Evolutionary conservation across 2,329 filamentous ascomycete genomes (phyloP).

Genomic region (Cercospora janseana): DNA sequence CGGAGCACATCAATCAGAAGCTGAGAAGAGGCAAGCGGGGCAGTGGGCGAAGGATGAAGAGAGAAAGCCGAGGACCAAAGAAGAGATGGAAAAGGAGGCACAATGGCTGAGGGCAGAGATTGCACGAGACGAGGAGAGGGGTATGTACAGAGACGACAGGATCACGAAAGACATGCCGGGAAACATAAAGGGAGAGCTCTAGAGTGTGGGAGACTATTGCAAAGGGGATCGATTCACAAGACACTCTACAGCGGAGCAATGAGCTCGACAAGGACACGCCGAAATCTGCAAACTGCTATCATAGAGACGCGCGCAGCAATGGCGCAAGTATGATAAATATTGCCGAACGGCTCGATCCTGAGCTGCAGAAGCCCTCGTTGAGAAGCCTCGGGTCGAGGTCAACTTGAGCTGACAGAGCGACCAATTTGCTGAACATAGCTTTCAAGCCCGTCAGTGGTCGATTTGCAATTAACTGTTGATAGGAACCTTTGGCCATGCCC

Average conservation of each 20-base stretch:
- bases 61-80: constrained; percentile 62
- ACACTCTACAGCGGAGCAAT: not conserved
- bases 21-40: constrained; percentile 49
- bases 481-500: not conserved
- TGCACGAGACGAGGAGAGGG: constrained; percentile 42
- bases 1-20: constrained; percentile 65
- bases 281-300: too few relatives aligned
- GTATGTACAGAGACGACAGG: constrained; percentile 4
- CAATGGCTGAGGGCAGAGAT: constrained; percentile 60
- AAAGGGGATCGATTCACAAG: not conserved
- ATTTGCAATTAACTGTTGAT: too few relatives aligned
- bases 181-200: constrained; percentile 1
- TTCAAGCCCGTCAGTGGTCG: too few relatives aligned
- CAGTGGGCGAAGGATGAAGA: constrained; percentile 64
- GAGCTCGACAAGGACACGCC: not conserved
- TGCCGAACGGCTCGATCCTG: too few relatives aligned
- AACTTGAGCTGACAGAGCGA: too few relatives aligned
- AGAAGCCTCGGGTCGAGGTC: too few relatives aligned
- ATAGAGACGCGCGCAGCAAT: too few relatives aligned
- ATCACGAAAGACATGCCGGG: not conserved
- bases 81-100: constrained; percentile 80
- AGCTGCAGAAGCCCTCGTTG: too few relatives aligned
- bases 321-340: too few relatives aligned
- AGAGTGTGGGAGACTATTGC: not conserved
- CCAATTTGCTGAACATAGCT: too few relatives aligned